Conservation (phyloP, 2,329 filamentous ascomycete species). For the Allantophomopsis cytisporea region DNA sequence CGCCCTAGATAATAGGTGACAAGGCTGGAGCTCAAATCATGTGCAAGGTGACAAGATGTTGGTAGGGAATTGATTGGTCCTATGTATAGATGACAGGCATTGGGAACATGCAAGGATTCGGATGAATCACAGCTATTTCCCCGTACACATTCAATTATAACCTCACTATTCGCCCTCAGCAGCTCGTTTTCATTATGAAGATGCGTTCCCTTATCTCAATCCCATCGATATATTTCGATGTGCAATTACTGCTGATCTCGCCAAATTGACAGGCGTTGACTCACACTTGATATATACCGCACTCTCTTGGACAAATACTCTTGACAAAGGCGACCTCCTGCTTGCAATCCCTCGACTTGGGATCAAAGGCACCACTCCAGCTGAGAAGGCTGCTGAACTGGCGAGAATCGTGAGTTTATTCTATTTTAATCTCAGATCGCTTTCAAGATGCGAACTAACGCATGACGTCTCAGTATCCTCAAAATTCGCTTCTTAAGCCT, state of each 20-base stretch:
- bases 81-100: no score
- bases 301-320: constrained; percentile 63
- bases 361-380: constrained; percentile 56
- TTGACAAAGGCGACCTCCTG: constrained; percentile 74
- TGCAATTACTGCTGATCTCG: constrained; percentile 57
- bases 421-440: not conserved
- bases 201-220: constrained; percentile 55
- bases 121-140: no score
- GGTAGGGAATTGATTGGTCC: no score
- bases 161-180: no score
- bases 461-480: constrained; percentile 44
- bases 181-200: constrained; percentile 27
- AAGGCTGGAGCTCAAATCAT: no score
- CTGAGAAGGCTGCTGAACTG: constrained; percentile 48
- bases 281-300: constrained; percentile 58
- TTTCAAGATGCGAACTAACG: not conserved
- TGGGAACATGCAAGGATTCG: no score
- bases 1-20: no score
- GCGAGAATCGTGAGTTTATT: constrained; percentile 39
- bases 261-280: constrained; percentile 57
- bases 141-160: no score
- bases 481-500: constrained; percentile 58
- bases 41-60: no score
- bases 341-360: constrained; percentile 67
- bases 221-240: constrained; percentile 69